phyloP scores from a whole-genome alignment of 192 early-diverging fungal genomes.

The Chytriomyces sp. region DNA sequence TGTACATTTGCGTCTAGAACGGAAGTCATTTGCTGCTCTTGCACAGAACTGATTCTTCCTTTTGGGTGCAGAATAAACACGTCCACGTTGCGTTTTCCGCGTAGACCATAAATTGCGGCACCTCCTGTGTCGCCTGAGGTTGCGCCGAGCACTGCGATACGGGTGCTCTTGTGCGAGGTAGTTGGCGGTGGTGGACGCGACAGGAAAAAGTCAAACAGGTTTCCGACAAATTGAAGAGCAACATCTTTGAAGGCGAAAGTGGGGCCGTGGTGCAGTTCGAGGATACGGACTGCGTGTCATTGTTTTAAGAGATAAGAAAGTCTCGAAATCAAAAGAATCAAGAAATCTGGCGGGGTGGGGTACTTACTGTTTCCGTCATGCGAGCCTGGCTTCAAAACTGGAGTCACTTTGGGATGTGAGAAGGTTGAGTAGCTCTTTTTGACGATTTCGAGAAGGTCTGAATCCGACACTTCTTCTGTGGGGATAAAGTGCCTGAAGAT shows the following conservation, averaged over 20 bases:
- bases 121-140: constrained; percentile 98
- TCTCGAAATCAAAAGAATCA: background rate
- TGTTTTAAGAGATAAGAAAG: constrained; percentile 29
- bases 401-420: background rate
- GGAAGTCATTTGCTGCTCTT: constrained; percentile 98
- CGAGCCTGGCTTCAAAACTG: constrained; percentile 12
- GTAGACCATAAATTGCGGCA: constrained; percentile 95
- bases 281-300: constrained; percentile 47
- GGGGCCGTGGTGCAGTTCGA: constrained; percentile 97
- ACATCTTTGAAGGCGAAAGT: constrained; percentile 99
- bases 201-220: constrained; percentile 98
- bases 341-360: too few species aligned
- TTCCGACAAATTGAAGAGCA: constrained; percentile 93
- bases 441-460: constrained; percentile 72
- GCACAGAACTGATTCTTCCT: constrained; percentile 88
- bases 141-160: constrained; percentile 88
- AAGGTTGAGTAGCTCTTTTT: constrained; percentile 22
- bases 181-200: constrained; percentile 55
- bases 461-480: constrained; percentile 72
- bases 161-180: constrained; percentile 3
- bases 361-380: constrained; percentile 20
- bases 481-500: constrained; percentile 87
- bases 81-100: constrained; percentile 89
- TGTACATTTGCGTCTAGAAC: constrained; percentile 93
- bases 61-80: constrained; percentile 93